phyloP scores from a whole-genome alignment of 1,284 basidiomycete species.

The Fistulinella cinereoalba region DNA sequence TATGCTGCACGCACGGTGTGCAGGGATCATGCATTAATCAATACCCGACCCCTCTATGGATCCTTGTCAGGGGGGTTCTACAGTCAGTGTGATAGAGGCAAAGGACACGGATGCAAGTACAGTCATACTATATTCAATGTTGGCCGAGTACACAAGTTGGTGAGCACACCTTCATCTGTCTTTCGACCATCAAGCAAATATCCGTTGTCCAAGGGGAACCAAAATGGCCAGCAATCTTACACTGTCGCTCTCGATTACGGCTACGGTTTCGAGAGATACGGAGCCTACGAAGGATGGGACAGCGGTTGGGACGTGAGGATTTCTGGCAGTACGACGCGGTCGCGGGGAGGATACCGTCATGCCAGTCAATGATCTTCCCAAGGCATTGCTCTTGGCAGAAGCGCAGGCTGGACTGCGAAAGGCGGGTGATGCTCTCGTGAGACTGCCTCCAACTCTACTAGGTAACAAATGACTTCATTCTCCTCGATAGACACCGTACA shows the following conservation, averaged over 20 bases:
- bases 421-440: slow-evolving; percentile 9
- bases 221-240: slow-evolving; percentile 4
- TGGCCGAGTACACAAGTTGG: slow-evolving; percentile 12
- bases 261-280: slow-evolving; percentile 17
- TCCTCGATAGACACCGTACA: slow-evolving; percentile 5
- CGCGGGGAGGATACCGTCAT: background rate
- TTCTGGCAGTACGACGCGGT: background rate
- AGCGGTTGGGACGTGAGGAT: slow-evolving; percentile 8
- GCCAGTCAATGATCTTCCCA: slow-evolving; percentile 9
- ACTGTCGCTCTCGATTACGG: slow-evolving; percentile 10
- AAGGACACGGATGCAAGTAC: slow-evolving; percentile 11
- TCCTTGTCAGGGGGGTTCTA: slow-evolving; percentile 5
- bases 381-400: slow-evolving; percentile 8
- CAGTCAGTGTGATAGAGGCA: slow-evolving; percentile 10
- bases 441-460: background rate
- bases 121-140: slow-evolving; percentile 20
- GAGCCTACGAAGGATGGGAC: slow-evolving; percentile 7
- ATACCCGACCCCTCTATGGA: slow-evolving; percentile 11
- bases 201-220: slow-evolving; percentile 5
- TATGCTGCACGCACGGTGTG: slow-evolving; percentile 18
- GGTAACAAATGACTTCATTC: background rate
- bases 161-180: slow-evolving; percentile 1
- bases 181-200: background rate
- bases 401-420: slow-evolving; percentile 5
- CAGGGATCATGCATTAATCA: slow-evolving; percentile 12